Conservation (phyloP, 192 early-diverging fungal genomes). For the Chytriomyces sp. region DNA sequence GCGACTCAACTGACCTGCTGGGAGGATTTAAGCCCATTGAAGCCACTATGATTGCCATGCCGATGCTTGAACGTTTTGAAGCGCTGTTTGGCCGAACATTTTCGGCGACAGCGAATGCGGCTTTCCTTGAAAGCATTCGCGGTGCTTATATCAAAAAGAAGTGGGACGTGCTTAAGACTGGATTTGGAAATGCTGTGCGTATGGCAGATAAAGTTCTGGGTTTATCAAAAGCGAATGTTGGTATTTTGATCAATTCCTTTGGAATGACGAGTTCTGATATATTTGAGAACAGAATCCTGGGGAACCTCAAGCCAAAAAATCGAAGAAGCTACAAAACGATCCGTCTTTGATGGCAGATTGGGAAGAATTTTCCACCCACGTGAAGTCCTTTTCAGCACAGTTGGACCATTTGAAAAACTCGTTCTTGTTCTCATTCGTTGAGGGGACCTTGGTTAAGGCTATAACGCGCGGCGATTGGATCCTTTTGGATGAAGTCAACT, state of each 20-base stretch:
- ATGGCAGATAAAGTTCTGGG: conserved; percentile 70
- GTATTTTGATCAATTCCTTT: neutral
- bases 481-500: conserved; percentile 95
- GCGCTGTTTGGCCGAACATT: conserved; percentile 84
- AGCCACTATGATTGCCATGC: conserved; percentile 72
- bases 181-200: conserved; percentile 75
- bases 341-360: conserved; percentile 67
- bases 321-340: conserved; percentile 32
- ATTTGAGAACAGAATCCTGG: neutral
- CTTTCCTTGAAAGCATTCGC: conserved; percentile 81
- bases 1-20: conserved; percentile 88
- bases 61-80: conserved; percentile 84
- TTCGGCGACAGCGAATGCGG: conserved; percentile 80
- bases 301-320: conserved; percentile 21
- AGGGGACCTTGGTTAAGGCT: conserved; percentile 90
- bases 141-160: conserved; percentile 73
- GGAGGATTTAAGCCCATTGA: conserved; percentile 99
- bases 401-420: conserved; percentile 69
- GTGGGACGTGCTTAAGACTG: conserved; percentile 77
- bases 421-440: conserved; percentile 90
- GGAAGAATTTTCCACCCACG: conserved; percentile 66
- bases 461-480: conserved; percentile 94
- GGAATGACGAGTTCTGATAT: too few relatives aligned
- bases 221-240: conserved; percentile 7
- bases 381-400: conserved; percentile 76